A percentile compares a stretch with the other conserved stretches of the same genome.
Evolutionary conservation across 2,329 filamentous ascomycete species (phyloP).

Genomic region (Ceratocystis diversiconidia): DNA sequence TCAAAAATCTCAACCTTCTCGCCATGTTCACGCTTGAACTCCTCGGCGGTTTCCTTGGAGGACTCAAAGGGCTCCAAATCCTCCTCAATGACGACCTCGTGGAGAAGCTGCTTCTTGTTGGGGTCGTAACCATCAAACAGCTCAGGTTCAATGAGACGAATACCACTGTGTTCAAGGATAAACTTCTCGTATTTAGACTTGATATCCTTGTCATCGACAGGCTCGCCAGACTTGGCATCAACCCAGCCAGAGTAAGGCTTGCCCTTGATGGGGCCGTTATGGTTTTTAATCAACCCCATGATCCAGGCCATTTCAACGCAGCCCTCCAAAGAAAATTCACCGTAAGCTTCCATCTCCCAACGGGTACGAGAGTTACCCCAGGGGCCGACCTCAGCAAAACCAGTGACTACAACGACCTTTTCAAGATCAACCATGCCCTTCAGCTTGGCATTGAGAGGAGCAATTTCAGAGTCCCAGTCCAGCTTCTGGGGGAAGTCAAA

Average conservation of each 20-base stretch:
- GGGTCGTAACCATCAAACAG: conserved; percentile 94
- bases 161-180: conserved; percentile 92
- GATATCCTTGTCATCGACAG: conserved; percentile 94
- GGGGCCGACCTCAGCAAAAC: conserved; percentile 88
- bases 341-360: conserved; percentile 98
- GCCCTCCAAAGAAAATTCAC: conserved; percentile 91
- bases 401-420: conserved; percentile 93
- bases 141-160: conserved; percentile 93
- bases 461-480: conserved; percentile 81
- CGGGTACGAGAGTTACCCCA: conserved; percentile 98
- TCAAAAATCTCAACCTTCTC: conserved; percentile 98
- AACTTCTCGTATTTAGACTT: conserved; percentile 95
- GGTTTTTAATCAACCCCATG: conserved; percentile 98
- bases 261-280: conserved; percentile 91
- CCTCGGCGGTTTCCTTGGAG: conserved; percentile 91
- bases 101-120: conserved; percentile 94
- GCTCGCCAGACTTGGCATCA: conserved; percentile 83
- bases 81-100: conserved; percentile 94
- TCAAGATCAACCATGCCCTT: conserved; percentile 98
- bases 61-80: conserved; percentile 94
- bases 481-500: conserved; percentile 86
- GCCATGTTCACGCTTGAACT: conserved; percentile 93
- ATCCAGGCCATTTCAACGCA: conserved; percentile 99
- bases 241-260: conserved; percentile 96
- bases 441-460: conserved; percentile 73